phyloP scores from a whole-genome alignment of 768 basidiomycete species.

The Boletus patriciae region DNA sequence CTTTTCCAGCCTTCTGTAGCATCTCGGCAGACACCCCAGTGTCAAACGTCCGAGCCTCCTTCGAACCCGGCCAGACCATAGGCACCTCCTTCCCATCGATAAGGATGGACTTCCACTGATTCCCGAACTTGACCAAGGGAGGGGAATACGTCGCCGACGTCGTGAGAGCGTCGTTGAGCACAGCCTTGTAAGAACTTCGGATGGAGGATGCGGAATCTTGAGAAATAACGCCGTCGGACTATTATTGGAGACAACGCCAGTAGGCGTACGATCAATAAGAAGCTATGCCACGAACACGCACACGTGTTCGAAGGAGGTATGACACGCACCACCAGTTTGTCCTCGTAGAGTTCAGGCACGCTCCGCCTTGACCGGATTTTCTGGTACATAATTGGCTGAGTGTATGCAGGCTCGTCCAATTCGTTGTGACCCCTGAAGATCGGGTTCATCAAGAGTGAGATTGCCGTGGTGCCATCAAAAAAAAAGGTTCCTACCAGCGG shows the following conservation, averaged over 20 bases:
- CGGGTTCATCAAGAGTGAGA: not conserved
- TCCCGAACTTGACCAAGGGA: constrained; percentile 54
- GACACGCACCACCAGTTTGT: constrained; percentile 64
- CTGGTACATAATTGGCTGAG: constrained; percentile 89
- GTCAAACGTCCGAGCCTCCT: constrained; percentile 54
- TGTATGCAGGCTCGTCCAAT: constrained; percentile 82
- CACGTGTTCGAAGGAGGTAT: not conserved
- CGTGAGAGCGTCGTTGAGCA: constrained; percentile 63
- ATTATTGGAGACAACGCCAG: not conserved
- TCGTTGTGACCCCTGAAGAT: constrained; percentile 78
- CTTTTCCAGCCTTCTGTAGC: constrained; percentile 61
- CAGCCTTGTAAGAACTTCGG: constrained; percentile 57
- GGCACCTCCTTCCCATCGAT: constrained; percentile 17
- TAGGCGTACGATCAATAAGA: not conserved
- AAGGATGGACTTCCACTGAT: constrained; percentile 56
- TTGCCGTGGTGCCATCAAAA: not conserved
- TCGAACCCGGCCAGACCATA: constrained; percentile 58
- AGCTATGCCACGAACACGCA: not conserved
- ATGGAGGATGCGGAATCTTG: constrained; percentile 47
- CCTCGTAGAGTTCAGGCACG: constrained; percentile 81
- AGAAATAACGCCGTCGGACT: constrained; percentile 44
- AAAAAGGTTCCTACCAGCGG: constrained; percentile 53
- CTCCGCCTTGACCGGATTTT: constrained; percentile 75
- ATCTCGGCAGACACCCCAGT: constrained; percentile 62
- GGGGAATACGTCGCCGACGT: constrained; percentile 50